phyloP scores from a whole-genome alignment of 1,284 basidiomycete species.

The Clitocybe nebularis region DNA sequence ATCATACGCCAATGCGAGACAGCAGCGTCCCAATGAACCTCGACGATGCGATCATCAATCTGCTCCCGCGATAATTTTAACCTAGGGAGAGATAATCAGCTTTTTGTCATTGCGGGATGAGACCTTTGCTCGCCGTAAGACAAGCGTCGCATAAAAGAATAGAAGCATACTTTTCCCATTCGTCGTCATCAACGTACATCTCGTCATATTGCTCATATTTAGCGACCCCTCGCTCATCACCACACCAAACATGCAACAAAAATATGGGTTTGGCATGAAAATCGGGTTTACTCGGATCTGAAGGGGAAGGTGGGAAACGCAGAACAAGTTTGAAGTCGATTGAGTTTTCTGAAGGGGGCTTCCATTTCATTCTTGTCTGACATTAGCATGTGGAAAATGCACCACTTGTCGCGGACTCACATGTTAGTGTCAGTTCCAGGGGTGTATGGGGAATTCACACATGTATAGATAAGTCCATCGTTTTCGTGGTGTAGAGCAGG shows the following conservation, averaged over 20 bases:
- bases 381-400: constrained; percentile 9
- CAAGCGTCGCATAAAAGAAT: not conserved
- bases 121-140: constrained; percentile 11
- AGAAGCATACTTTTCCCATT: constrained; percentile 83
- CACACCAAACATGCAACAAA: constrained; percentile 75
- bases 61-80: constrained; percentile 86
- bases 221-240: constrained; percentile 53
- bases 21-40: constrained; percentile 83
- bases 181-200: constrained; percentile 82
- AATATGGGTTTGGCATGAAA: constrained; percentile 86
- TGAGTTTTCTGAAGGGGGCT: constrained; percentile 96
- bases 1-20: constrained; percentile 79
- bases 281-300: constrained; percentile 64
- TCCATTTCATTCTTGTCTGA: constrained; percentile 87
- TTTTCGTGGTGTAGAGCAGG: constrained; percentile 90
- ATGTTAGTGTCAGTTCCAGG: constrained; percentile 92
- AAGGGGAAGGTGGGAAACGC: constrained; percentile 74
- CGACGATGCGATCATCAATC: constrained; percentile 90
- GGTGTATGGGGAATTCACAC: constrained; percentile 80
- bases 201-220: constrained; percentile 86
- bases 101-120: not conserved
- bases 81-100: constrained; percentile 37
- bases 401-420: constrained; percentile 41
- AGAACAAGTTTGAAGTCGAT: constrained; percentile 96
- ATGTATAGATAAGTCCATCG: constrained; percentile 97